These are phyloP conservation scores for Oleoguttula mirabilis DNA, from an alignment of 495 filamentous ascomycete species.

Conservation along the genomic window DNA sequence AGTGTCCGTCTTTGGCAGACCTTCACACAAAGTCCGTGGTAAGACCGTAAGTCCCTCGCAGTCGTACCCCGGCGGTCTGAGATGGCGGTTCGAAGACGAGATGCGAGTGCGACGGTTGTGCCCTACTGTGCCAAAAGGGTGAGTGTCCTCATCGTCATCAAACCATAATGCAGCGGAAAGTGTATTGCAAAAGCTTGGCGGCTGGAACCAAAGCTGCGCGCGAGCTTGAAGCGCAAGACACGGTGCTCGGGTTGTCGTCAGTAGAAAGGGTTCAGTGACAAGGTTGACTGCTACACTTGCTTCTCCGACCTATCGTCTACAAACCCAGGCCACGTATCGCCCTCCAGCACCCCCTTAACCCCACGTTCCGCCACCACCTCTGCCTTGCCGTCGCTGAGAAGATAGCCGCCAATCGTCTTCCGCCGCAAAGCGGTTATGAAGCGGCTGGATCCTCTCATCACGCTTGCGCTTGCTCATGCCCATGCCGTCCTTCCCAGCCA, in stretches of 20 bases:
- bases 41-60: too few relatives aligned
- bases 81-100: too few relatives aligned
- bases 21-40: too few relatives aligned
- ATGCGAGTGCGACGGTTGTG: too few relatives aligned
- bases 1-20: too few relatives aligned
- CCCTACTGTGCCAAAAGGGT: too few relatives aligned
- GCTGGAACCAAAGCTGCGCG: too few relatives aligned
- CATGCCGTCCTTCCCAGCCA: slow-evolving; percentile 68
- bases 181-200: too few relatives aligned
- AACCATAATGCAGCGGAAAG: too few relatives aligned
- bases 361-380: slow-evolving; percentile 92
- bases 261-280: not conserved
- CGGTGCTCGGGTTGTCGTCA: not conserved
- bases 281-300: not conserved
- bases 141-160: too few relatives aligned
- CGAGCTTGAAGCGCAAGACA: not conserved
- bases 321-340: not conserved
- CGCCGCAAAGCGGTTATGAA: slow-evolving; percentile 83
- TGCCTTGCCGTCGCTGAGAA: slow-evolving; percentile 74
- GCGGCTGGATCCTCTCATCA: slow-evolving; percentile 83
- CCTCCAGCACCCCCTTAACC: slow-evolving; percentile 41
- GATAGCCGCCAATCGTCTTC: slow-evolving; percentile 91
- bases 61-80: too few relatives aligned
- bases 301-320: too few relatives aligned
- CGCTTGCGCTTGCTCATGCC: slow-evolving; percentile 76